Percentiles rank a stretch among this genome's conserved stretches.
Evolutionary conservation across 2,329 filamentous ascomycete genomes (phyloP).

Genomic region (Didymella keratinophila): DNA sequence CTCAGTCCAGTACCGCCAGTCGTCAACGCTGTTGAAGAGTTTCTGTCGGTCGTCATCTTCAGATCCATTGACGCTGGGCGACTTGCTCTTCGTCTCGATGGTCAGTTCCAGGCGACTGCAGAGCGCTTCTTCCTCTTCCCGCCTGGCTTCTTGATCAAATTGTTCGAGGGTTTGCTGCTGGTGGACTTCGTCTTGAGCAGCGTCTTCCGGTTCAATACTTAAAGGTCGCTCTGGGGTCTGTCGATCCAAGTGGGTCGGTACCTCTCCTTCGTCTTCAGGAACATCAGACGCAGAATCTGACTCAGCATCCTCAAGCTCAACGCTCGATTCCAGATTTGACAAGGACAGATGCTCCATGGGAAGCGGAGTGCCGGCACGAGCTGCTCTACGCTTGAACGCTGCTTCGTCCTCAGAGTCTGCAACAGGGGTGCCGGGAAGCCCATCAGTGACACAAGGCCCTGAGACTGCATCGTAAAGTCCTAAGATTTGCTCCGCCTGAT

Average conservation of each 20-base stretch:
- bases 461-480: slow-evolving; percentile 11
- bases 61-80: slow-evolving; percentile 38
- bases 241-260: not conserved
- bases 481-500: slow-evolving; percentile 46
- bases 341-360: slow-evolving; percentile 27
- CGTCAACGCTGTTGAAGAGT: slow-evolving; percentile 47
- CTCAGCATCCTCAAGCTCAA: slow-evolving; percentile 6
- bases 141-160: slow-evolving; percentile 57
- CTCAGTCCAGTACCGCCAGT: slow-evolving; percentile 58
- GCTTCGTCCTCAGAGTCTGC: slow-evolving; percentile 25
- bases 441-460: slow-evolving; percentile 45
- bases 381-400: slow-evolving; percentile 31
- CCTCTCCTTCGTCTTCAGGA: slow-evolving; percentile 13
- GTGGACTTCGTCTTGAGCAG: not conserved
- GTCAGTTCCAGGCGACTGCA: slow-evolving; percentile 54
- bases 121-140: slow-evolving; percentile 56
- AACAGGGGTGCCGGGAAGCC: slow-evolving; percentile 15
- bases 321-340: slow-evolving; percentile 26
- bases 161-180: slow-evolving; percentile 43
- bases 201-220: slow-evolving; percentile 9
- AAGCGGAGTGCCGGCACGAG: slow-evolving; percentile 40
- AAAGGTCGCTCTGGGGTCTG: slow-evolving; percentile 13
- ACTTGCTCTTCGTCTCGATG: slow-evolving; percentile 23
- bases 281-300: slow-evolving; percentile 1
- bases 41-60: slow-evolving; percentile 28